These are phyloP conservation scores for Cryptococcus sp. DNA, from an alignment of 1,284 basidiomycete genomes.

Conservation along the genomic window DNA sequence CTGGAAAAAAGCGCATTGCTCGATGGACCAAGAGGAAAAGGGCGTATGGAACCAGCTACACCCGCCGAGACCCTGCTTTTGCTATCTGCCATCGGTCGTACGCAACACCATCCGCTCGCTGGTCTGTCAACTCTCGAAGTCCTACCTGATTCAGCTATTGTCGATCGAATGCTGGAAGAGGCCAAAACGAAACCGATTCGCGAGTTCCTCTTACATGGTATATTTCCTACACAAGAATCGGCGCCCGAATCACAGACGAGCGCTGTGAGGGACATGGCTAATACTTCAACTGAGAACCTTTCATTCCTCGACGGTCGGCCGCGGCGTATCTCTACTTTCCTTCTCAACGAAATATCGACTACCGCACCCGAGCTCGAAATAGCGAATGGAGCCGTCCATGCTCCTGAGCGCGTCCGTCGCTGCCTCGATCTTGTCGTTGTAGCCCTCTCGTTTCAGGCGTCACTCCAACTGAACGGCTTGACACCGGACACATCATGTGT, in stretches of 20 bases:
- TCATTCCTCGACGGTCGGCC: conserved; percentile 56
- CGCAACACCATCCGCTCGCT: conserved; percentile 33
- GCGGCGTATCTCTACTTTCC: conserved; percentile 65
- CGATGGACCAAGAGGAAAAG: conserved; percentile 56
- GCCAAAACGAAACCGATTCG: conserved; percentile 63
- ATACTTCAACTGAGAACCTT: conserved; percentile 48
- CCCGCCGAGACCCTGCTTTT: conserved; percentile 66
- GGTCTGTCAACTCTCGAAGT: conserved; percentile 24
- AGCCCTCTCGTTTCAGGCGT: conserved; percentile 68
- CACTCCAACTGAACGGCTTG: conserved; percentile 66
- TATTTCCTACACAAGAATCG: conserved; percentile 57
- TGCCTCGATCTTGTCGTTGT: conserved; percentile 68
- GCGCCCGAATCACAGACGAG: conserved; percentile 7
- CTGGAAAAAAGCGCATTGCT: conserved; percentile 58
- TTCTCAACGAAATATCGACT: conserved; percentile 64
- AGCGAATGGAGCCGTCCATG: conserved; percentile 37
- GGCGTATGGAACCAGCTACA: conserved; percentile 57
- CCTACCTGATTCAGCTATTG: conserved; percentile 69
- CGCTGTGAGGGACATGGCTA: conserved; percentile 21
- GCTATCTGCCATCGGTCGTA: conserved; percentile 64
- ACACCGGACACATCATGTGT: conserved; percentile 40
- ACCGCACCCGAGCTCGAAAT: conserved; percentile 57
- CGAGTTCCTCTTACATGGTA: conserved; percentile 68
- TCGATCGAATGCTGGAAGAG: conserved; percentile 64
- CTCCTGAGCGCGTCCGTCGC: conserved; percentile 65